phyloP scores from a whole-genome alignment of 164 flowering plant genomes.

The Vitis riparia region DNA sequence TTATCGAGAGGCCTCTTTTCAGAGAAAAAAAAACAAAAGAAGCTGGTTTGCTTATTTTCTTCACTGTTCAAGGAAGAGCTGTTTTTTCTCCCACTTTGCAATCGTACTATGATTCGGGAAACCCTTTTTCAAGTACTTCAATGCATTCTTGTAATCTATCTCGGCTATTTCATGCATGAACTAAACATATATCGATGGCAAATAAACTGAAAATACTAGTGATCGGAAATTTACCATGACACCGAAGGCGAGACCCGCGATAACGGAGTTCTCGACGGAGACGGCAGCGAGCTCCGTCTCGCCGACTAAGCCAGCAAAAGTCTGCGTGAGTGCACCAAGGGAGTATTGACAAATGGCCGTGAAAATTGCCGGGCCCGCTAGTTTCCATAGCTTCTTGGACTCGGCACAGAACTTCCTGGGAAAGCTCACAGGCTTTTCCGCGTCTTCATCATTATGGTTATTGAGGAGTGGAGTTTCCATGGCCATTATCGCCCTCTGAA shows the following conservation, averaged over 20 bases:
- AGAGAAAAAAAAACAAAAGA: too few species aligned
- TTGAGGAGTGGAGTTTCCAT: conserved; percentile 21
- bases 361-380: conserved; percentile 60
- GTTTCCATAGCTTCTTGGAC: conserved; percentile 52
- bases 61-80: too few species aligned
- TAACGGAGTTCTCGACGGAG: conserved; percentile 55
- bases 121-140: too few species aligned
- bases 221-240: conserved; percentile 39
- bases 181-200: too few species aligned
- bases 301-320: conserved; percentile 46
- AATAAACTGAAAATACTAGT: too few species aligned
- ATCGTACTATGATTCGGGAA: too few species aligned
- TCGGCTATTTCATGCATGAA: too few species aligned
- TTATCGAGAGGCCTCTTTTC: too few species aligned
- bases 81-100: too few species aligned
- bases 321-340: conserved; percentile 58
- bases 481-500: background rate
- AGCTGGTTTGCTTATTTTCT: too few species aligned
- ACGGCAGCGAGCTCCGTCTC: conserved; percentile 61
- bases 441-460: conserved; percentile 1
- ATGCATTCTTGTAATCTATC: too few species aligned
- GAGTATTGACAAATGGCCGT: conserved; percentile 55
- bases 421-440: conserved; percentile 9
- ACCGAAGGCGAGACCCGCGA: conserved; percentile 57
- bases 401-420: conserved; percentile 26